Percentiles rank a stretch among this genome's conserved stretches.
Evolutionary conservation across 1,284 basidiomycete species (phyloP).

Genomic region (Apiotrichum sp.): DNA sequence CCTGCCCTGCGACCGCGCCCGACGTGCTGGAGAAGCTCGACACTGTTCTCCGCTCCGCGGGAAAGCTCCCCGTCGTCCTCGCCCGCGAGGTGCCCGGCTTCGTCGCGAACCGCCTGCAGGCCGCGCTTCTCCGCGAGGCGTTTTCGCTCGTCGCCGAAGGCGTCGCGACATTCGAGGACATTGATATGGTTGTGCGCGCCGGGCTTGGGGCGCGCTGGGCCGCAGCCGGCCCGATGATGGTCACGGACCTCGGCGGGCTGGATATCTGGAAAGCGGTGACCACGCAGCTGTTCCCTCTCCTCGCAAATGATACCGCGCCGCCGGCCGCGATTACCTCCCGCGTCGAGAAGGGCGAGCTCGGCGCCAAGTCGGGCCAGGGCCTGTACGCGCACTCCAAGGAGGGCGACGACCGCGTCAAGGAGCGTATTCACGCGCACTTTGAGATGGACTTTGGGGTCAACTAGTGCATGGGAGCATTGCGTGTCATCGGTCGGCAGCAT

Average conservation of each 20-base stretch:
- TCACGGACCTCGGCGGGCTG: conserved; percentile 10
- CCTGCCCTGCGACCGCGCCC: neutral
- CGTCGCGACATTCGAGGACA: conserved; percentile 9
- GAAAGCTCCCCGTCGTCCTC: conserved; percentile 12
- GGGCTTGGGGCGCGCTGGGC: conserved; percentile 11
- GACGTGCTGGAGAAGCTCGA: conserved; percentile 3
- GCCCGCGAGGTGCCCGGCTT: conserved; percentile 10
- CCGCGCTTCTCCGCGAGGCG: conserved; percentile 12
- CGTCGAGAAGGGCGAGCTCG: conserved; percentile 4
- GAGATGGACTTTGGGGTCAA: conserved; percentile 7
- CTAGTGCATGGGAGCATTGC: no score
- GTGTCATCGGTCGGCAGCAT: no score
- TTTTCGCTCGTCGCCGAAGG: conserved; percentile 9
- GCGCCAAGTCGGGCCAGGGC: conserved; percentile 10
- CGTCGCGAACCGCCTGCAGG: conserved; percentile 14
- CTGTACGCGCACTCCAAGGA: conserved; percentile 5
- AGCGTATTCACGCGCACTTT: conserved; percentile 9
- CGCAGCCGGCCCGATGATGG: conserved; percentile 10
- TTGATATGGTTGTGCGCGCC: conserved; percentile 11
- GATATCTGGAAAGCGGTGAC: conserved; percentile 15
- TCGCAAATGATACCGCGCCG: neutral
- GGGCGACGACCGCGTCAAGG: conserved; percentile 2
- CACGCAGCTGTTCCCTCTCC: conserved; percentile 9
- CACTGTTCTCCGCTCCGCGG: neutral
- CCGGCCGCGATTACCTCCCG: conserved; percentile 3